Base-by-base conservation (phyloP, 148 eudicot species). In the Hydrangea macrophylla region DNA sequence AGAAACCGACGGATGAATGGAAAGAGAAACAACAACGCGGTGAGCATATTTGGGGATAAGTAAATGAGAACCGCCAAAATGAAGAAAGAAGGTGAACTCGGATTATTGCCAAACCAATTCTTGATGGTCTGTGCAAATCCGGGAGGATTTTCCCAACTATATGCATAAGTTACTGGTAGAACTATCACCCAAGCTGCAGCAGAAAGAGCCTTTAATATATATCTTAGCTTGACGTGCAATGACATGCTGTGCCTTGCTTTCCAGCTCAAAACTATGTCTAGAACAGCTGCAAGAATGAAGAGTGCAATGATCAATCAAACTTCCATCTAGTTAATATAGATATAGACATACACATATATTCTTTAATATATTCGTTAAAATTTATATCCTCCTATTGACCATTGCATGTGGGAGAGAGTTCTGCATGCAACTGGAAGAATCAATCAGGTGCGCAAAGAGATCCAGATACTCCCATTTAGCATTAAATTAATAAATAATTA, bases 161-260 rank as follows among this genome's bases (percentile, higher is more conserved):
- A 87, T 2, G 92, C 84, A 70, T 87, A 87, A 65, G 92, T 80
- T 58, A 87, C 76, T 22, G 88, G 83, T 72, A 87, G 74, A 58
- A 87, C 79, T 62, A 87, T 62, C 73, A 84, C 81, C 92, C 92
- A 87, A 27, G 62, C 80, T 13, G 88, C 86, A 66, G 88, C 88
- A 57, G 76, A 73, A 60, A 82, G 64, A 40, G 64, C 82, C 78
- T 87, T 87, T 60, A 84, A 68, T 55, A 87, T 65, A 53, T 82
- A 87, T 70, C 92, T 74, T 48, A 87, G 81, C 78, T 82, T 84
- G 48, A 84, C 92, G 68, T 82, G 71, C 9, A 73, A 32, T 30
- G 92, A 78, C 92, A 87, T 82, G 67, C 78, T 76, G 58, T 55
- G 75, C 66, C 81, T 76, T 44, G 92, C 86, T 78, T 84, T 84